Conservation (phyloP, 495 filamentous ascomycete genomes). For the Hyaloscypha hepaticicola region DNA sequence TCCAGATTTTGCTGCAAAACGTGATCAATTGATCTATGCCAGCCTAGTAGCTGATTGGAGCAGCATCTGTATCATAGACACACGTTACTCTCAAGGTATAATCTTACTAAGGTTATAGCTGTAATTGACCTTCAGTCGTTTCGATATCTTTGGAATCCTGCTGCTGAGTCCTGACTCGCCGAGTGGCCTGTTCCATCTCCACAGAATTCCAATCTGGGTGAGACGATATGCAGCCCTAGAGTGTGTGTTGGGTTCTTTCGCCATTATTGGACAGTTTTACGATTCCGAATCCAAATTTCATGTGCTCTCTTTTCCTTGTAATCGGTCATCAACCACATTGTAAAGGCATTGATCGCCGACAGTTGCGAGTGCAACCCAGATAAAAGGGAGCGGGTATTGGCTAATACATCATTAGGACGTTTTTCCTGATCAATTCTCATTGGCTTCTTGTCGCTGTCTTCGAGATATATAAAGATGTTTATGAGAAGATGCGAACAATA, state of each 20-base stretch:
- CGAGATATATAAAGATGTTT: not conserved
- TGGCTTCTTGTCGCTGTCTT: not conserved
- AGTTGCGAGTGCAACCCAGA: not conserved
- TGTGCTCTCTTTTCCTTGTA: no score
- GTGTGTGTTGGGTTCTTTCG: not conserved
- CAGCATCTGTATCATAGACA: no score
- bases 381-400: not conserved
- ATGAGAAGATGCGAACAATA: not conserved
- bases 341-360: no score
- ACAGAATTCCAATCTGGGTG: not conserved
- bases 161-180: no score
- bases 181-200: not conserved
- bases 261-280: not conserved
- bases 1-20: no score
- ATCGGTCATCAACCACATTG: no score
- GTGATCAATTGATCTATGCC: no score
- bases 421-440: no score
- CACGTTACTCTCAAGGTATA: no score
- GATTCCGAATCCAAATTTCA: not conserved
- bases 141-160: not conserved
- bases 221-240: not conserved
- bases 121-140: no score
- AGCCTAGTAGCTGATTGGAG: no score
- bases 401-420: not conserved
- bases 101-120: no score